Evolutionary conservation across 169 alveolate species (phyloP).

Genomic region (Sarcocystis neurona): DNA sequence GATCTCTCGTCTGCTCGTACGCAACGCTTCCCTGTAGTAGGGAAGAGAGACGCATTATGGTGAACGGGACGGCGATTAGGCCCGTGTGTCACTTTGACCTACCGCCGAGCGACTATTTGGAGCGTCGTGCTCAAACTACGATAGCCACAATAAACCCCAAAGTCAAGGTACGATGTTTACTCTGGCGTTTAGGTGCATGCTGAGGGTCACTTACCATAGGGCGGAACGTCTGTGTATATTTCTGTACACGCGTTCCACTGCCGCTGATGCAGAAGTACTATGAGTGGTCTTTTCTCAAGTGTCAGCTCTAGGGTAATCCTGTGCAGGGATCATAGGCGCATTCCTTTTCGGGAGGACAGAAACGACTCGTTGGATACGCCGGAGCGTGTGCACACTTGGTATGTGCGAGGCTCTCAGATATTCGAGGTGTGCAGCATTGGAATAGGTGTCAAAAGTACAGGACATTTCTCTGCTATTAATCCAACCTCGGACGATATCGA

Average conservation of each 20-base stretch:
- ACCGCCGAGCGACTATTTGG: slow-evolving; percentile 68
- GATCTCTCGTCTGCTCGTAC: slow-evolving; percentile 54
- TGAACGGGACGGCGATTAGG: slow-evolving; percentile 73
- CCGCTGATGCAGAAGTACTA: too few relatives aligned
- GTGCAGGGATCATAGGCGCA: too few relatives aligned
- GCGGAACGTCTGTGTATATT: too few relatives aligned
- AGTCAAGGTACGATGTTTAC: slow-evolving; percentile 82
- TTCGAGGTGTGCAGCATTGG: slow-evolving; percentile 91
- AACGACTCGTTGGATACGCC: background rate
- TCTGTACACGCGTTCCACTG: too few relatives aligned
- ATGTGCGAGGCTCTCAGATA: slow-evolving; percentile 66
- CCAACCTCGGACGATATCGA: slow-evolving; percentile 91
- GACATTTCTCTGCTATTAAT: slow-evolving; percentile 89
- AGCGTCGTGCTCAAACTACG: slow-evolving; percentile 48
- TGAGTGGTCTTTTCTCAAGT: too few relatives aligned
- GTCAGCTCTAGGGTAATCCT: too few relatives aligned
- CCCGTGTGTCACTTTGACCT: slow-evolving; percentile 92
- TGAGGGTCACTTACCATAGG: too few relatives aligned
- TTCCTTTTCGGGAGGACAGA: too few relatives aligned
- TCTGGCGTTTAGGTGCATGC: too few relatives aligned
- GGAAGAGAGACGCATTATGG: slow-evolving; percentile 31
- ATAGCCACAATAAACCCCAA: slow-evolving; percentile 60
- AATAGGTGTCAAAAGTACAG: slow-evolving; percentile 86
- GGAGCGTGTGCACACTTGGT: background rate
- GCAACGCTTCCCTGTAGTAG: slow-evolving; percentile 59